Evolutionary conservation across 75 land plant species (phyloP).

Genomic region (Picea sitchensis): DNA sequence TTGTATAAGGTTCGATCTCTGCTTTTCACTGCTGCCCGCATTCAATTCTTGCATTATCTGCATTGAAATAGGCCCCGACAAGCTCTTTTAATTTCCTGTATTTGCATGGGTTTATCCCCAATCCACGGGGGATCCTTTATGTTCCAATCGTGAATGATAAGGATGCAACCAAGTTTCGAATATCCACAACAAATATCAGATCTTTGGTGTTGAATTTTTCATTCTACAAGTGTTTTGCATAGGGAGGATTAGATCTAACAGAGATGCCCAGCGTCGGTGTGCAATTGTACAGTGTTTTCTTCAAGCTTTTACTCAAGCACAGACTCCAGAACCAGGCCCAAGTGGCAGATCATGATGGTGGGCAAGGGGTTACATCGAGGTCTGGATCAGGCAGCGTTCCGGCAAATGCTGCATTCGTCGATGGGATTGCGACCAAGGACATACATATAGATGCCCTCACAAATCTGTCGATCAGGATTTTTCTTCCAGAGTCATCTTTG

Average conservation of each 20-base stretch:
- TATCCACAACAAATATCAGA: neutral
- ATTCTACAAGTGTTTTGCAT: neutral
- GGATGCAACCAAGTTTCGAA: neutral
- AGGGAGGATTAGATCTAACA: neutral
- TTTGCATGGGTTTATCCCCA: too few relatives aligned
- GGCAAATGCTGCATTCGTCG: slow-evolving; percentile 72
- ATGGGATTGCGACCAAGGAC: slow-evolving; percentile 94
- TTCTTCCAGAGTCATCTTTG: slow-evolving; percentile 71
- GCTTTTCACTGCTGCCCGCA: too few relatives aligned
- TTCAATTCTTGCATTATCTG: too few relatives aligned
- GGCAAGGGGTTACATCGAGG: slow-evolving; percentile 30
- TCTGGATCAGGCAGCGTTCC: slow-evolving; percentile 48
- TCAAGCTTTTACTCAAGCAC: slow-evolving; percentile 73
- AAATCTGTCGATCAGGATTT: slow-evolving; percentile 71
- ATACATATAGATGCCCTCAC: slow-evolving; percentile 77
- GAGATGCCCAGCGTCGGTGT: slow-evolving; percentile 83
- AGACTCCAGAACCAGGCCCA: slow-evolving; percentile 50
- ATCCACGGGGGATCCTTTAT: neutral
- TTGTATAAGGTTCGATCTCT: too few relatives aligned
- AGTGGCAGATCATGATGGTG: slow-evolving; percentile 10
- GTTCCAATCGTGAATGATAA: neutral
- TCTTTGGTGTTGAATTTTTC: neutral
- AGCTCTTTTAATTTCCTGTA: too few relatives aligned
- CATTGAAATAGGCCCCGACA: too few relatives aligned
- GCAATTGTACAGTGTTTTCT: slow-evolving; percentile 81